A percentile compares a stretch with the other conserved stretches of the same genome.
These are phyloP conservation scores for Cytospora mali DNA, from an alignment of 2,329 filamentous ascomycete genomes.

Conservation along the genomic window DNA sequence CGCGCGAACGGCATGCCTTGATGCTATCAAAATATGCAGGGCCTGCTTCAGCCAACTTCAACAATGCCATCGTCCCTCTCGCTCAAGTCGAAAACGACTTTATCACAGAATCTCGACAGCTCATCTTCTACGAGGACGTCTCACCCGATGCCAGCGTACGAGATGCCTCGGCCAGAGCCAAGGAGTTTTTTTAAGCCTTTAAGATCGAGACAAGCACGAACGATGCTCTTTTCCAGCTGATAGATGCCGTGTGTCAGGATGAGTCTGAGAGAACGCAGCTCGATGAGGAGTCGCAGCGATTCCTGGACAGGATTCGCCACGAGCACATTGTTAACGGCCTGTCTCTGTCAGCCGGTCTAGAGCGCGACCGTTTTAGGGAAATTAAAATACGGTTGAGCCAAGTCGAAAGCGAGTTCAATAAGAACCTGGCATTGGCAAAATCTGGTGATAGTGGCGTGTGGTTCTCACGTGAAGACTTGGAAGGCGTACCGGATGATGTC, in stretches of 20 bases:
- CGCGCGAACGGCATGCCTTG: not conserved
- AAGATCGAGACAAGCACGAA: conserved; percentile 11
- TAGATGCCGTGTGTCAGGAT: conserved; percentile 5
- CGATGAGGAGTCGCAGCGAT: conserved; percentile 1
- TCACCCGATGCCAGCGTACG: conserved; percentile 16
- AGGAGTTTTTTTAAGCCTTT: conserved; percentile 6
- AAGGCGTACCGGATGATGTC: conserved; percentile 14
- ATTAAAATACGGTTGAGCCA: conserved; percentile 1
- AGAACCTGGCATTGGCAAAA: conserved; percentile 17
- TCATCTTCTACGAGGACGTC: conserved; percentile 20
- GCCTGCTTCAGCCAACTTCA: not conserved
- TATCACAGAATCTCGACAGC: not conserved
- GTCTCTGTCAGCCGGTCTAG: not conserved
- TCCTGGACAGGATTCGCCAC: conserved; percentile 13
- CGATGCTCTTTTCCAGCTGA: conserved; percentile 10
- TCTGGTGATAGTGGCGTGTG: conserved; percentile 14
- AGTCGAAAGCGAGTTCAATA: conserved; percentile 10
- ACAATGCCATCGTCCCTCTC: not conserved
- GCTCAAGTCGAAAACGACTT: not conserved
- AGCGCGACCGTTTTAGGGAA: not conserved
- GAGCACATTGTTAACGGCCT: conserved; percentile 15
- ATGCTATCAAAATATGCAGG: not conserved
- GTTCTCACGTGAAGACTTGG: conserved; percentile 19
- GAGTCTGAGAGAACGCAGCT: not conserved
- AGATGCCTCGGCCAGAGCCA: conserved; percentile 16